Evolutionary conservation across 1,139 yeast genomes (phyloP).

Genomic region (Diutina mesorugosa): DNA sequence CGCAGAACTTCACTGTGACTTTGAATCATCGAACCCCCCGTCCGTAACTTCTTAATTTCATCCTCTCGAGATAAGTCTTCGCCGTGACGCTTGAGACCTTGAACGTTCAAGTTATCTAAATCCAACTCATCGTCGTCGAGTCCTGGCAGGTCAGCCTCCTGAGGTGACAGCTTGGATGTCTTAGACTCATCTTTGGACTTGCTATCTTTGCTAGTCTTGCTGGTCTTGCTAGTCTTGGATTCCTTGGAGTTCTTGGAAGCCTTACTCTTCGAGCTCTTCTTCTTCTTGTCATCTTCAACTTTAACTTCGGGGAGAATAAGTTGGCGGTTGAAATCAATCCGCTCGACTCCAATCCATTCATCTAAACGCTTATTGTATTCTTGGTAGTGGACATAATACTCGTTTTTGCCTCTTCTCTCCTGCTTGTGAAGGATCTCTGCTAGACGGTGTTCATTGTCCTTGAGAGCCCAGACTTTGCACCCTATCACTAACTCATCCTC

Average conservation of each 20-base stretch:
- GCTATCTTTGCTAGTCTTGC: slow-evolving; percentile 5
- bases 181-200: slow-evolving; percentile 9
- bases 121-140: slow-evolving; percentile 53
- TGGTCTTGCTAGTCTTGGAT: slow-evolving; percentile 9
- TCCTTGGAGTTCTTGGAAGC: slow-evolving; percentile 8
- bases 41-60: slow-evolving; percentile 80
- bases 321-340: slow-evolving; percentile 59
- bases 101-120: slow-evolving; percentile 73
- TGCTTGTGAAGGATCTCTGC: slow-evolving; percentile 83
- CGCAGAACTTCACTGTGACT: slow-evolving; percentile 79
- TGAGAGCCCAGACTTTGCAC: slow-evolving; percentile 68
- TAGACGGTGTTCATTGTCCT: slow-evolving; percentile 65
- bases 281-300: slow-evolving; percentile 19
- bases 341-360: slow-evolving; percentile 73
- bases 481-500: slow-evolving; percentile 49
- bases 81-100: slow-evolving; percentile 54
- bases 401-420: slow-evolving; percentile 60
- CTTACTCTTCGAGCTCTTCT: slow-evolving; percentile 12
- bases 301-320: slow-evolving; percentile 63
- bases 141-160: slow-evolving; percentile 9
- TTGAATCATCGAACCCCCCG: slow-evolving; percentile 96
- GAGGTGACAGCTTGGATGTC: slow-evolving; percentile 13
- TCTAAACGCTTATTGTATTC: slow-evolving; percentile 85
- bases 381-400: slow-evolving; percentile 85
- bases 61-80: slow-evolving; percentile 76